Percentiles rank a stretch among this genome's conserved stretches.
These are phyloP conservation scores for Ormosia semicastrata DNA, from an alignment of 306 rosid genomes.

Conservation along the genomic window DNA sequence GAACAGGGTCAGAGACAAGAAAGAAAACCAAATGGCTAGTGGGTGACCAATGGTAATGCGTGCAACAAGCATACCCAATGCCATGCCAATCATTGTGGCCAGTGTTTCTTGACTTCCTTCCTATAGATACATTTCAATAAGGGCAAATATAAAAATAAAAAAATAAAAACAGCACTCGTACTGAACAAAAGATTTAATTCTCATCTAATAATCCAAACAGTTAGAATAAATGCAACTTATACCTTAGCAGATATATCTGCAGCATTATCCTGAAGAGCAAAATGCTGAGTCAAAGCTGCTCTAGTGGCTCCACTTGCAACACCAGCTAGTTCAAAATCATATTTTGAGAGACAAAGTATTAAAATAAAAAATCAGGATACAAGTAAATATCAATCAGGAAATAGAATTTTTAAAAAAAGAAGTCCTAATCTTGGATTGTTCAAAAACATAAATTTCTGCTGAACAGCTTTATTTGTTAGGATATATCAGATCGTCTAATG, in stretches of 20 bases:
- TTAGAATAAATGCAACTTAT: not conserved
- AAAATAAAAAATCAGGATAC: not conserved
- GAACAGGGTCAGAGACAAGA: slow-evolving; percentile 72
- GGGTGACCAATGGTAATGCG: slow-evolving; percentile 67
- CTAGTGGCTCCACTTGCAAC: slow-evolving; percentile 99
- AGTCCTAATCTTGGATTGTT: slow-evolving; percentile 17
- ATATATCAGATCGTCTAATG: not conserved
- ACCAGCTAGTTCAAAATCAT: slow-evolving; percentile 63
- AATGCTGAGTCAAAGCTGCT: slow-evolving; percentile 99
- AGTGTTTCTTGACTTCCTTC: slow-evolving; percentile 60
- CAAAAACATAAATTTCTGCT: not conserved
- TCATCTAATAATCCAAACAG: not conserved
- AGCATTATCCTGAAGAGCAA: slow-evolving; percentile 66
- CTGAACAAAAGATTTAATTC: not conserved
- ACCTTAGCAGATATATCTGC: slow-evolving; percentile 58
- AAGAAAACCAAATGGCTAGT: slow-evolving; percentile 74
- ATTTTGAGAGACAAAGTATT: slow-evolving; percentile 11
- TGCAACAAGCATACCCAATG: slow-evolving; percentile 87
- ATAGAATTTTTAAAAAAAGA: not conserved
- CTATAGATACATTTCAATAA: slow-evolving; percentile 26
- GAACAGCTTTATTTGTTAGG: slow-evolving; percentile 3
- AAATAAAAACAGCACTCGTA: not conserved
- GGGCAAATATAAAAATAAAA: not conserved
- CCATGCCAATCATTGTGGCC: slow-evolving; percentile 95
- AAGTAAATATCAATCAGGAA: not conserved